Evolutionary conservation across 208 protist genomes (phyloP).

Genomic region (Acanthamoeba royreba): DNA sequence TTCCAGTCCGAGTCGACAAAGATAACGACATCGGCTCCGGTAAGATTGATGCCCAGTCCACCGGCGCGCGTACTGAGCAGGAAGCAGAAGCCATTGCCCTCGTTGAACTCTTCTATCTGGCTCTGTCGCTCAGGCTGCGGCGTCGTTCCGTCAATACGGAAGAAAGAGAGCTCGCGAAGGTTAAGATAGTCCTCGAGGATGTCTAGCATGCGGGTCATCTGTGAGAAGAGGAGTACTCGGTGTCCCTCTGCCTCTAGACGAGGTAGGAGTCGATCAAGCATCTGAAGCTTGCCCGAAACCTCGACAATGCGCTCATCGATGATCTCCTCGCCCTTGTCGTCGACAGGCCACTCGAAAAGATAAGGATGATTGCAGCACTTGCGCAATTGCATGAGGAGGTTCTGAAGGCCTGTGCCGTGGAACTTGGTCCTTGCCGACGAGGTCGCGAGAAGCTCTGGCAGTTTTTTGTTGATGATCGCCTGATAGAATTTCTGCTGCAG

Average conservation of each 20-base stretch:
- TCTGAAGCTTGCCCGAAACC: background rate
- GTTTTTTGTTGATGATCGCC: conserved; percentile 91
- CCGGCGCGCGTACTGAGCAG: conserved; percentile 76
- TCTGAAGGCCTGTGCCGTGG: conserved; percentile 74
- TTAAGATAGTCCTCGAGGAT: conserved; percentile 73
- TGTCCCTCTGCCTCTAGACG: conserved; percentile 64
- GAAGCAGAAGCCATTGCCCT: conserved; percentile 67
- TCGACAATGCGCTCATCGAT: background rate
- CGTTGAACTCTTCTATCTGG: conserved; percentile 93
- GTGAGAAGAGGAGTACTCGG: conserved; percentile 74
- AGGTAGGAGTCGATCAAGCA: background rate
- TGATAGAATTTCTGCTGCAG: conserved; percentile 94
- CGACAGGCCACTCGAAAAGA: conserved; percentile 75
- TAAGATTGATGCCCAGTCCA: conserved; percentile 79
- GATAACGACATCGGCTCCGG: conserved; percentile 79
- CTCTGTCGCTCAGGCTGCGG: conserved; percentile 86
- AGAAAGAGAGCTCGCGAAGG: conserved; percentile 88
- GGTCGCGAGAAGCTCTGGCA: conserved; percentile 74
- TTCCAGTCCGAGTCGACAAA: conserved; percentile 83
- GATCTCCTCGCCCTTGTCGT: background rate
- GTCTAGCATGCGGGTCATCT: conserved; percentile 70
- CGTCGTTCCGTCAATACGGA: conserved; percentile 93
- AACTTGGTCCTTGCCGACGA: background rate
- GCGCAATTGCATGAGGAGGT: conserved; percentile 93
- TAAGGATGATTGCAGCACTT: conserved; percentile 98